These are phyloP conservation scores for Quercus rubra DNA, from an alignment of 306 rosid genomes.

Conservation along the genomic window DNA sequence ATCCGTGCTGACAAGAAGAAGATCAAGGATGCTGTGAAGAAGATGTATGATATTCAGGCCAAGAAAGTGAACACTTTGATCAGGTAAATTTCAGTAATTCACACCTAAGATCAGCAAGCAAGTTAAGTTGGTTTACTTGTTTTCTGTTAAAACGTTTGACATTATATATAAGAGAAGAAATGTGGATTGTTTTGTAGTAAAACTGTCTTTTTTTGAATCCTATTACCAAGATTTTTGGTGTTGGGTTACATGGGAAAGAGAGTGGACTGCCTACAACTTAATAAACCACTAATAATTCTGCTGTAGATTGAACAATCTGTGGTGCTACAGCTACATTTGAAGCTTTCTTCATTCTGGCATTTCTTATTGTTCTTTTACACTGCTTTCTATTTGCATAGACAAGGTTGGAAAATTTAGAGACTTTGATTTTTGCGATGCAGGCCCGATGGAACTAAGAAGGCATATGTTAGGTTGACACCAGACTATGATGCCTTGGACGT, in stretches of 20 bases:
- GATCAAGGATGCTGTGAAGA: conserved; percentile 83
- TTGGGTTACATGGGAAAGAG: background rate
- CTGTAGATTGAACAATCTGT: background rate
- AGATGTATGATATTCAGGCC: conserved; percentile 90
- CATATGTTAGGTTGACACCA: conserved; percentile 83
- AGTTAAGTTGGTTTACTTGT: background rate
- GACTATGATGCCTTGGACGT: conserved; percentile 91
- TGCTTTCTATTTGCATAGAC: background rate
- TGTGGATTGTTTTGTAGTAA: too few species aligned
- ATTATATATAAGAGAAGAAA: too few species aligned
- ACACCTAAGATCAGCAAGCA: background rate
- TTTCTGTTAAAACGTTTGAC: too few species aligned
- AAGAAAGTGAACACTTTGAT: conserved; percentile 91
- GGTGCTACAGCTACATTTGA: background rate
- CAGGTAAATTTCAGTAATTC: conserved; percentile 43
- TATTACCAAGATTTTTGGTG: background rate
- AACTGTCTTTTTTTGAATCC: background rate
- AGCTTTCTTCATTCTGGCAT: background rate
- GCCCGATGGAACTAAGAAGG: conserved; percentile 95
- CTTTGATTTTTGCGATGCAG: conserved; percentile 30
- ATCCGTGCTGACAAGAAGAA: conserved; percentile 83
- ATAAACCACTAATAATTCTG: background rate
- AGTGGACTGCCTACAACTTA: background rate
- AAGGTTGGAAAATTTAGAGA: background rate
- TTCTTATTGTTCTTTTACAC: background rate